These are phyloP conservation scores for Hypoxylon fuscum DNA, from an alignment of 495 filamentous ascomycete genomes.

Conservation along the genomic window DNA sequence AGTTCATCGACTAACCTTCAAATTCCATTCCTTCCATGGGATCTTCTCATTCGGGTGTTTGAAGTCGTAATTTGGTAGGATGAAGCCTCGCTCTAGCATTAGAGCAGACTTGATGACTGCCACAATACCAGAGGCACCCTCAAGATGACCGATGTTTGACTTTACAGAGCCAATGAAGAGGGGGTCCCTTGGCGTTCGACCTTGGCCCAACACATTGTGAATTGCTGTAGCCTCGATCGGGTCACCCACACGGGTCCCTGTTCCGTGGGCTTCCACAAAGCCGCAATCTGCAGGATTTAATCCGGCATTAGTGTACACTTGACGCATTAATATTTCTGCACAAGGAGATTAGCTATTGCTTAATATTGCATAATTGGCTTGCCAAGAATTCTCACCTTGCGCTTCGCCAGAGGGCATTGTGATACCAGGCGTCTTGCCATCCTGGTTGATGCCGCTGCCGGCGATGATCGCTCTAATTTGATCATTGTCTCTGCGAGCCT, in stretches of 20 bases:
- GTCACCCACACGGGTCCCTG: constrained; percentile 68
- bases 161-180: constrained; percentile 67
- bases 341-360: constrained; percentile 22
- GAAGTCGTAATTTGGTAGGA: constrained; percentile 61
- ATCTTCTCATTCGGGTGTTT: constrained; percentile 55
- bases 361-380: not conserved
- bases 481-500: constrained; percentile 65
- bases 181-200: constrained; percentile 48
- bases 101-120: constrained; percentile 67
- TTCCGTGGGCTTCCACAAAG: constrained; percentile 63
- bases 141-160: constrained; percentile 68
- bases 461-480: constrained; percentile 71
- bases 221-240: constrained; percentile 68
- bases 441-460: constrained; percentile 66
- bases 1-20: constrained; percentile 43
- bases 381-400: constrained; percentile 53
- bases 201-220: constrained; percentile 52
- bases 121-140: constrained; percentile 65
- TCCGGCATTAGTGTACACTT: constrained; percentile 54
- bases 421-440: constrained; percentile 67
- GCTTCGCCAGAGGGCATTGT: constrained; percentile 65
- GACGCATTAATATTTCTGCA: constrained; percentile 54
- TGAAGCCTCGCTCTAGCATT: constrained; percentile 65
- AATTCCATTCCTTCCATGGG: constrained; percentile 57
- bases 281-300: constrained; percentile 54